These are phyloP conservation scores for Kockovaella imperatae DNA, from an alignment of 768 basidiomycete species.

Conservation along the genomic window DNA sequence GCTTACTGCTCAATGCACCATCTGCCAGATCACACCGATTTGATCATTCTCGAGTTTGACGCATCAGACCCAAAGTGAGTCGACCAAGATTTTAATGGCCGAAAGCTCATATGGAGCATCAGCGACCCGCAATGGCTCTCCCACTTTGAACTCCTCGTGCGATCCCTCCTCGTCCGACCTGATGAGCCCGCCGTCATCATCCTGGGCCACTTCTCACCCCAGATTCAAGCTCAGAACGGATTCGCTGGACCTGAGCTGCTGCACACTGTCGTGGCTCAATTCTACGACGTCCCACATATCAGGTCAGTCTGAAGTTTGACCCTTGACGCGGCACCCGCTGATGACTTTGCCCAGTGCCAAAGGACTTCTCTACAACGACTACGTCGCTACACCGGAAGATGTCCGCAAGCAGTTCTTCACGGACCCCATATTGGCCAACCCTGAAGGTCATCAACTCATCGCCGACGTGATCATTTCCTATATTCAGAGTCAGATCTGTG, in stretches of 20 bases:
- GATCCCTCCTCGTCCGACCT: slow-evolving; percentile 79
- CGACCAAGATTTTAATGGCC: background rate
- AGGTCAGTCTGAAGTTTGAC: slow-evolving; percentile 46
- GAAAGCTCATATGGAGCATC: background rate
- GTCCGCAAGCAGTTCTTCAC: slow-evolving; percentile 63
- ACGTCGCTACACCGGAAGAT: slow-evolving; percentile 62
- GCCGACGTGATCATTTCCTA: slow-evolving; percentile 83
- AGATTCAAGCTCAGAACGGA: slow-evolving; percentile 67
- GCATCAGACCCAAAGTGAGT: slow-evolving; percentile 78
- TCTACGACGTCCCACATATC: slow-evolving; percentile 93
- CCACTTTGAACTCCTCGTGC: slow-evolving; percentile 84
- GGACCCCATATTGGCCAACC: slow-evolving; percentile 75
- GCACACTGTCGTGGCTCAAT: slow-evolving; percentile 86
- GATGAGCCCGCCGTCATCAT: slow-evolving; percentile 87
- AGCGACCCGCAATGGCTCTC: slow-evolving; percentile 66
- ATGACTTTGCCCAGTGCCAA: slow-evolving; percentile 54
- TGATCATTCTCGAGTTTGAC: slow-evolving; percentile 93
- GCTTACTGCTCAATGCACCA: slow-evolving; percentile 89
- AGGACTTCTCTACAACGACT: slow-evolving; percentile 70
- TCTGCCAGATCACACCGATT: slow-evolving; percentile 84
- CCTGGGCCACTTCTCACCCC: slow-evolving; percentile 90
- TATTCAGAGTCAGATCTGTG: slow-evolving; percentile 80
- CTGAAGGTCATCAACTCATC: slow-evolving; percentile 71
- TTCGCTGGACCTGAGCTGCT: slow-evolving; percentile 84
- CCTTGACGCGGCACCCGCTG: background rate